phyloP scores from a whole-genome alignment of 2,329 filamentous ascomycete genomes.

The Sphaerulina populicola region DNA sequence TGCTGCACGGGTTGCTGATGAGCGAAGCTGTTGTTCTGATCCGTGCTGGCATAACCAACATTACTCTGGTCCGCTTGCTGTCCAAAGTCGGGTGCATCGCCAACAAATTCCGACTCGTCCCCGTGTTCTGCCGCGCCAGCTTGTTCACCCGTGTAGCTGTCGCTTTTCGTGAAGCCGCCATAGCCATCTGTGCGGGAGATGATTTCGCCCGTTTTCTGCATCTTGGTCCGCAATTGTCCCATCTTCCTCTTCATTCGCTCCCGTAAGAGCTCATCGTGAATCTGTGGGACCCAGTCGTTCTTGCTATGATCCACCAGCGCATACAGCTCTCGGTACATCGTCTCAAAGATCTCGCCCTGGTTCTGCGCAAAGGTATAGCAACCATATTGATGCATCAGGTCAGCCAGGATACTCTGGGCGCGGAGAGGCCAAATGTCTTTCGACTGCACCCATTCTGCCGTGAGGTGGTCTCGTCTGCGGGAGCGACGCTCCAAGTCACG shows the following conservation, averaged over 20 bases:
- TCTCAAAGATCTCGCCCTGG: conserved; percentile 29
- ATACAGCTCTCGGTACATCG: conserved; percentile 32
- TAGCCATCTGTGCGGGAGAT: conserved; percentile 29
- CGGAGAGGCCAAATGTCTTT: conserved; percentile 34
- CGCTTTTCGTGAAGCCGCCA: conserved; percentile 29
- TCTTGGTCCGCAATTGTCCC: conserved; percentile 33
- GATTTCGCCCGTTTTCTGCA: conserved; percentile 35
- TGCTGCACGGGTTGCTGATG: conserved; percentile 14
- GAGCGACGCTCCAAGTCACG: conserved; percentile 32
- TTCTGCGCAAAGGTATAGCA: conserved; percentile 30
- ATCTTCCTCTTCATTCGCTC: conserved; percentile 35
- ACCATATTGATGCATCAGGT: conserved; percentile 33
- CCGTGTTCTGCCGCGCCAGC: conserved; percentile 23
- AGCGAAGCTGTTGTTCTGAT: conserved; percentile 4
- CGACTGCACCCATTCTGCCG: conserved; percentile 34
- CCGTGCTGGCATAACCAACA: conserved; percentile 1
- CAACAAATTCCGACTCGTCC: conserved; percentile 24
- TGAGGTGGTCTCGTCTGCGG: conserved; percentile 32
- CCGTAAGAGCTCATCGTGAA: conserved; percentile 33
- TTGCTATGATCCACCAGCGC: conserved; percentile 31
- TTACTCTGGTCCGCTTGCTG: conserved; percentile 11
- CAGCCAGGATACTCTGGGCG: conserved; percentile 30
- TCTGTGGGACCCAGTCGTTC: conserved; percentile 30
- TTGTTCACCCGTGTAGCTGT: conserved; percentile 30
- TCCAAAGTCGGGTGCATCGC: conserved; percentile 15